Evolutionary conservation across 2,329 filamentous ascomycete species (phyloP).

Genomic region (Fusarium verticillioides): DNA sequence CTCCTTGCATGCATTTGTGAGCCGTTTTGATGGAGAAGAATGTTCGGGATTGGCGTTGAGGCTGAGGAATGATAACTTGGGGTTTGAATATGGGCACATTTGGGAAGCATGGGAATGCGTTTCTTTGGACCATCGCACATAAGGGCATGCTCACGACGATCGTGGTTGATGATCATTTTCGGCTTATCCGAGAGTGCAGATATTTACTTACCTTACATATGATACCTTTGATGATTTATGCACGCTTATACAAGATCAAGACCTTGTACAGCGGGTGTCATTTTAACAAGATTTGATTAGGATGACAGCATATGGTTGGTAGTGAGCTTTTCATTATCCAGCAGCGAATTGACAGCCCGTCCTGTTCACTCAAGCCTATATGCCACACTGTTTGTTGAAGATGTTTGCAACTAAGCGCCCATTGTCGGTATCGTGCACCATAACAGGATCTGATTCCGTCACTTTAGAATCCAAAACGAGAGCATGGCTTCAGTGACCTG

Average conservation of each 20-base stretch:
- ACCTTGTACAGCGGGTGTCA: background rate
- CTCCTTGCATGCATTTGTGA: background rate
- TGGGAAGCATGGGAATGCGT: conserved; percentile 43
- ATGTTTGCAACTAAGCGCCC: background rate
- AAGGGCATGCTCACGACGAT: conserved; percentile 9
- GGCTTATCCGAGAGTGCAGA: background rate
- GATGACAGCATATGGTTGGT: background rate
- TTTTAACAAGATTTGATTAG: background rate
- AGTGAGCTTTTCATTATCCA: background rate
- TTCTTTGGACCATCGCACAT: conserved; percentile 20
- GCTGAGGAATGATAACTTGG: conserved; percentile 8
- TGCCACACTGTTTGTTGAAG: background rate
- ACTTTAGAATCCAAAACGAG: background rate
- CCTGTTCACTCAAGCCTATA: background rate
- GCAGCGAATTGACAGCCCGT: background rate
- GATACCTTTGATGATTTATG: conserved; percentile 21
- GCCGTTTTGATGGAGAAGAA: conserved; percentile 6
- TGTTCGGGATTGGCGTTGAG: conserved; percentile 33
- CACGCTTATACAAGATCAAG: background rate
- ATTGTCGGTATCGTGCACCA: background rate
- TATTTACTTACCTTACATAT: conserved; percentile 4
- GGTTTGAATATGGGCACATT: conserved; percentile 19
- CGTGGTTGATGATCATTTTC: conserved; percentile 11
- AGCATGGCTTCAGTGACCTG: background rate
- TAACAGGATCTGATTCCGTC: background rate